phyloP scores from a whole-genome alignment of 2,329 filamentous ascomycete species.

The Pyrenophora graminea region DNA sequence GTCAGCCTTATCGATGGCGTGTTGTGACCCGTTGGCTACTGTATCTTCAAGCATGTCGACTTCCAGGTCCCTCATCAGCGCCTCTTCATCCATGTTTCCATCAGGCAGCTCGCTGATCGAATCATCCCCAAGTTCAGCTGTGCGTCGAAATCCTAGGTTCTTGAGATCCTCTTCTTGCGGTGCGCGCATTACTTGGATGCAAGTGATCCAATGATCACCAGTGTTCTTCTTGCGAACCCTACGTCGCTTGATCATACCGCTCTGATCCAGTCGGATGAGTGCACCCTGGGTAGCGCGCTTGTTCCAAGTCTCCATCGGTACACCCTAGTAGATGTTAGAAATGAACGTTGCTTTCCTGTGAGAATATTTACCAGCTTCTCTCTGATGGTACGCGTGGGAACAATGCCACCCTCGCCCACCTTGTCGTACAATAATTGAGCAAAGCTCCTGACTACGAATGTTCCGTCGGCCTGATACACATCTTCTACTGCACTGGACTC shows the following conservation, averaged over 20 bases:
- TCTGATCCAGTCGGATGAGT: constrained; percentile 46
- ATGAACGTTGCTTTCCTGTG: no score
- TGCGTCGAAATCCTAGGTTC: constrained; percentile 37
- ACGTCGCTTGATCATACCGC: constrained; percentile 47
- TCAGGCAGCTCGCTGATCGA: constrained; percentile 30
- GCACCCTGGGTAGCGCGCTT: constrained; percentile 47
- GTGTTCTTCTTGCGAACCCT: constrained; percentile 37
- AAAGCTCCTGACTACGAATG: constrained; percentile 57
- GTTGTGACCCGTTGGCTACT: constrained; percentile 20
- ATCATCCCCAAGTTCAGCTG: constrained; percentile 16
- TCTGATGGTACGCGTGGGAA: constrained; percentile 59
- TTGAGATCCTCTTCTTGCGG: constrained; percentile 42
- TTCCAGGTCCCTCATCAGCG: constrained; percentile 39
- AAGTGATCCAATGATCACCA: constrained; percentile 37
- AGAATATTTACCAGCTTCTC: constrained; percentile 48
- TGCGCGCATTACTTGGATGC: constrained; percentile 49
- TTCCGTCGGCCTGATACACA: constrained; percentile 39
- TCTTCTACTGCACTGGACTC: constrained; percentile 36
- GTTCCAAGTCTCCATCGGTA: constrained; percentile 43
- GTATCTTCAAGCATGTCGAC: constrained; percentile 32
- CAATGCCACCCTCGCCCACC: constrained; percentile 56
- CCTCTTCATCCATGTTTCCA: constrained; percentile 37
- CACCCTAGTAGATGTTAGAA: constrained; percentile 32
- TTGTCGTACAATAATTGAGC: constrained; percentile 54
- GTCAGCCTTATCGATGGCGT: constrained; percentile 25